Evolutionary conservation across 805 yeast genomes (phyloP), one percentile per base, ranked within the genome.

Genomic region (Candida awuae): DNA sequence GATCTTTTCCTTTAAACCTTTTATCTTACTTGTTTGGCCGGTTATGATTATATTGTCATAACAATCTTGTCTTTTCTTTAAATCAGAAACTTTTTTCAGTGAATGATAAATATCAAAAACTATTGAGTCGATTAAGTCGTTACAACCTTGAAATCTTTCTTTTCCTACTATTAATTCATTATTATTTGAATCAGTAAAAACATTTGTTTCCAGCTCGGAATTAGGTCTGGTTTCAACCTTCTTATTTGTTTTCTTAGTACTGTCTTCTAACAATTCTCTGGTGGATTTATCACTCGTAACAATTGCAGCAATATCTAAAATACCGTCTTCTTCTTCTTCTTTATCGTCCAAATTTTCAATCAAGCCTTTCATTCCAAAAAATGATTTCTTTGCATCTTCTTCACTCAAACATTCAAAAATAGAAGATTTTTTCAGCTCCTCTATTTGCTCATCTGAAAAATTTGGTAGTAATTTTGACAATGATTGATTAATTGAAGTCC

Each of bases 261-360:
- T 56, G 26, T 50, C 53, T 29, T 58, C 59, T 34, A 61, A 43
- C 7, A 61, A 50, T 34, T 51, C 87, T 37, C 83, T 68, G 2
- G 87, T 75, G 17, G 63, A 52, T 45, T 80, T 74, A 12, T 79
- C 86, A 45, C 84, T 79, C 2, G 92, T 75, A 10, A 88, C 92
- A 49, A 88, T 77, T 29, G 87, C 85, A 2, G 96, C 95, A 35
- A 90, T 87, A 57, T 90, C 95, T 28, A 86, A 69, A 4, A 78
- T 75, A 38, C 86, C 94, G 22, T 82, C 90, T 28, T 77, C 85
- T 5, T 66, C 69, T 20, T 53, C 50, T n/a, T 44, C 44, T 5
- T 34, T 32, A 12, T 43, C 37, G 6, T 26, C 32, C n/a, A 37
- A 23, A 15, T 37, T 43, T 44, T 57, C 54, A 41, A 53, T 34